Conservation (phyloP, 2,329 filamentous ascomycete species). For the Aspergillus ustus region DNA sequence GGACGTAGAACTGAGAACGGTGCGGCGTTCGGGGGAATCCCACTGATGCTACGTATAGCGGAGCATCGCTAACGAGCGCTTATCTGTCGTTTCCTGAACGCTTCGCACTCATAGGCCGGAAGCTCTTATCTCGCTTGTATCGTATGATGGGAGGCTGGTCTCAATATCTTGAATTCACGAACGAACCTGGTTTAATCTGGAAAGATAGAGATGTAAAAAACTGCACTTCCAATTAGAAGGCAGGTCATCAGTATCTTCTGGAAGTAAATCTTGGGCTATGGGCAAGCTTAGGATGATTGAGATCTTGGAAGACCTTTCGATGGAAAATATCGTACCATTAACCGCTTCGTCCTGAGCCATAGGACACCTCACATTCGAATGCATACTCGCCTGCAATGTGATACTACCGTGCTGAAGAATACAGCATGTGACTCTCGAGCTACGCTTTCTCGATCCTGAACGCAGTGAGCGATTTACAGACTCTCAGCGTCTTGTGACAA, state of each 20-base stretch:
- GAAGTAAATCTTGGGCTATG: not conserved
- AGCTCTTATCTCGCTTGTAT: not conserved
- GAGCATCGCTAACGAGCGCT: not conserved
- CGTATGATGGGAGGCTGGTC: not conserved
- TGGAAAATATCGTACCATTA: not conserved
- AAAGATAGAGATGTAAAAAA: not conserved
- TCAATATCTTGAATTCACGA: not conserved
- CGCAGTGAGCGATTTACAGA: constrained; percentile 20
- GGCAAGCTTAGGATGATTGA: not conserved
- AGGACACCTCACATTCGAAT: not conserved
- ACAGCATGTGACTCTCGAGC: not conserved
- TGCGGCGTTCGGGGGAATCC: not conserved
- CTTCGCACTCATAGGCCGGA: not conserved
- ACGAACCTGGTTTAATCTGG: not conserved
- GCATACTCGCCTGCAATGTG: not conserved
- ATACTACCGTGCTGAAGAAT: not conserved
- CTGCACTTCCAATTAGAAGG: no score
- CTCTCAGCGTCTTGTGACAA: constrained; percentile 29
- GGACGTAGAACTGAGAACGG: not conserved
- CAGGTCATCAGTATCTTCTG: not conserved
- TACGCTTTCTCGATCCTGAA: not conserved
- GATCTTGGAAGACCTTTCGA: not conserved
- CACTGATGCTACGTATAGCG: not conserved
- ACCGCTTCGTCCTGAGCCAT: not conserved
- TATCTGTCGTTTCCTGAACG: not conserved